phyloP scores from a whole-genome alignment of 1,284 basidiomycete genomes.

The Pascua guehoae region DNA sequence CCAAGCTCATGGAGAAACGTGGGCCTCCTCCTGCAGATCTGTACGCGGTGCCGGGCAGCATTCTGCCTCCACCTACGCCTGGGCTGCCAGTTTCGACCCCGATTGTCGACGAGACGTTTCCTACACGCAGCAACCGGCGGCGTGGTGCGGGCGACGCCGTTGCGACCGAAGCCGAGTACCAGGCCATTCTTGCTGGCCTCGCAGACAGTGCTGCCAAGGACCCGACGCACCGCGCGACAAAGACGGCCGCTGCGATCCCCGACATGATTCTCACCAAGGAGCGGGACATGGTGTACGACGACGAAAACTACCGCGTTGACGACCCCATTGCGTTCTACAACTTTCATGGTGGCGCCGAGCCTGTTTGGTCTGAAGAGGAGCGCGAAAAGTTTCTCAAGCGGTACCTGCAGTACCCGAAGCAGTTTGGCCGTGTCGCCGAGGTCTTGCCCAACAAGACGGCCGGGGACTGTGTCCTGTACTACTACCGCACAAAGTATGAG shows the following conservation, averaged over 20 bases:
- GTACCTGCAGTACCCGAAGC: slow-evolving; percentile 83
- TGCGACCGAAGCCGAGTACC: slow-evolving; percentile 92
- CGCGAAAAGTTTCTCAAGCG: slow-evolving; percentile 73
- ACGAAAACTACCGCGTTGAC: slow-evolving; percentile 75
- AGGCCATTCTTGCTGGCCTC: slow-evolving; percentile 89
- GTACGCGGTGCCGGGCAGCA: slow-evolving; percentile 29
- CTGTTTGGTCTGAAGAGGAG: slow-evolving; percentile 81
- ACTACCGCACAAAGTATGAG: slow-evolving; percentile 91
- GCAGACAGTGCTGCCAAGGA: slow-evolving; percentile 90
- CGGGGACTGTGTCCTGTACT: slow-evolving; percentile 85
- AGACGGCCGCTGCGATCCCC: slow-evolving; percentile 85
- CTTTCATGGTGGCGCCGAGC: slow-evolving; percentile 63
- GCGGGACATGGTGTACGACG: slow-evolving; percentile 64
- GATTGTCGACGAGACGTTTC: slow-evolving; percentile 30
- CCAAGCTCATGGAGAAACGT: slow-evolving; percentile 49
- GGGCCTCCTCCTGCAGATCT: slow-evolving; percentile 38
- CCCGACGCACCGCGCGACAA: slow-evolving; percentile 76
- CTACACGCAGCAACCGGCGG: slow-evolving; percentile 30
- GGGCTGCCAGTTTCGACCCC: slow-evolving; percentile 30
- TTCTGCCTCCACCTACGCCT: slow-evolving; percentile 28
- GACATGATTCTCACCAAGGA: slow-evolving; percentile 79
- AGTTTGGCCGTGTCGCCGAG: slow-evolving; percentile 76
- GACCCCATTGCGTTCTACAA: slow-evolving; percentile 77
- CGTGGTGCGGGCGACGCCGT: slow-evolving; percentile 70
- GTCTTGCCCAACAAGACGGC: slow-evolving; percentile 79